Base-by-base conservation (phyloP, 495 filamentous ascomycete species). In the Podospora pseudopauciseta region DNA sequence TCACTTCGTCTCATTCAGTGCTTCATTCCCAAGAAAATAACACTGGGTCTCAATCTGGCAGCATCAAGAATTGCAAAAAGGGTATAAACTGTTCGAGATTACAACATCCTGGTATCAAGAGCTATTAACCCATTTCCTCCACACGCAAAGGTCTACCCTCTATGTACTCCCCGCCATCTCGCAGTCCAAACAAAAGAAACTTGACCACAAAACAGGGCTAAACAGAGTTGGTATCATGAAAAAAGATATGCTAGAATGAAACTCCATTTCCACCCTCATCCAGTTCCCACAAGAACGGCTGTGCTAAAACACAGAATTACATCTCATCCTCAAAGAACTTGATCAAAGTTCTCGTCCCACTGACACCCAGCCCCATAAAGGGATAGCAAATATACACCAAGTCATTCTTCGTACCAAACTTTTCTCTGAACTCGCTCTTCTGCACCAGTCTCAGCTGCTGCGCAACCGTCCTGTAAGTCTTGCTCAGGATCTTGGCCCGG, bases 341-440 rank as follows among this genome's bases (percentile, higher is more conserved):
- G 77, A 95, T 82, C 66, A 95, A 80, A 3, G 92, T 92, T 71
- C 89, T 84, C 49, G 89, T 88, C 18, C 91, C 92, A 65, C 85
- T 86, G 3, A 91, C 88, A 0, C 91, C 92, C 23, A 95, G 79
- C 0, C 92, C 91, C 78, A 92, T 88, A 30, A 89, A 86, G 13
- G 91, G 92, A 77, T 95, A 94, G 70, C 89, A 88, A 70, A 96
- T 90, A 74, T 90, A 96, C 27, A 91, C 86, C 59, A 89, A 85
- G 60, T 94, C 92, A 65, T 94, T 90, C 71, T 80, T 73, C 4
- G 89, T 90, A 34, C 92, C 91, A 77, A 96, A 86, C 82, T 96
- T 96, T 80, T 92, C 89, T 56, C 92, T 81, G 80, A 96, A 95
- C 76, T 93, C 92, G 69, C 86, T 91, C 86, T 96, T 96, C 27